Conservation (phyloP, 331 rosid genomes). For the Quercus phellos region DNA sequence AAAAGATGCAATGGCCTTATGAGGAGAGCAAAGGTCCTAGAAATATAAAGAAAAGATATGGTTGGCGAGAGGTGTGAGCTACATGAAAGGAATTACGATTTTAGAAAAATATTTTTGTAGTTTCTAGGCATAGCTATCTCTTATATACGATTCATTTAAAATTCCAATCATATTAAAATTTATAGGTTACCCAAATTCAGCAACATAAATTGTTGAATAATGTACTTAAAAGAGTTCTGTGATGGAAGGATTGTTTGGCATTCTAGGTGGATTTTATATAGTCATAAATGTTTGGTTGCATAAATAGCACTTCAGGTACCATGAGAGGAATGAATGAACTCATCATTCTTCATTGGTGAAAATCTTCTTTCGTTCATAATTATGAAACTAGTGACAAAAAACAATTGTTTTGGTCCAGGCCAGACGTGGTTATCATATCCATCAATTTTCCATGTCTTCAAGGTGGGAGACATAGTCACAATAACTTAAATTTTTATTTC, state of each 20-base stretch:
- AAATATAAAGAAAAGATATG: background rate
- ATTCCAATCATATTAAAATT: background rate
- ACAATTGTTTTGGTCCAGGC: background rate
- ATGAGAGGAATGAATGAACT: background rate
- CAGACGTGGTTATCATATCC: background rate
- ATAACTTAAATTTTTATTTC: background rate
- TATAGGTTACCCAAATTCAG: background rate
- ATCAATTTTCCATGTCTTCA: background rate
- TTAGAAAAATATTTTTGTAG: no score
- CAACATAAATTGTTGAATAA: background rate
- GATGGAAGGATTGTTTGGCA: no score
- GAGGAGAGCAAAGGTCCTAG: background rate
- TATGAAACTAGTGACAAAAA: background rate
- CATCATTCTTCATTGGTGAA: background rate
- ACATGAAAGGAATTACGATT: background rate
- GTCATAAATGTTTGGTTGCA: background rate
- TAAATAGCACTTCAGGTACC: background rate
- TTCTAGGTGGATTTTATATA: background rate
- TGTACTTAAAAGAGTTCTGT: background rate
- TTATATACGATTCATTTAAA: background rate
- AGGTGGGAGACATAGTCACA: background rate
- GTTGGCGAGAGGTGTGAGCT: background rate
- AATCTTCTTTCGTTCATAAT: background rate
- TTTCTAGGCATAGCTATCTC: no score
- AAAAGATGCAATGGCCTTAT: background rate